Percentiles rank a stretch among this genome's conserved stretches.
Conservation (phyloP, 73 alveolate species). For the Tetrahymena elliotti region DNA sequence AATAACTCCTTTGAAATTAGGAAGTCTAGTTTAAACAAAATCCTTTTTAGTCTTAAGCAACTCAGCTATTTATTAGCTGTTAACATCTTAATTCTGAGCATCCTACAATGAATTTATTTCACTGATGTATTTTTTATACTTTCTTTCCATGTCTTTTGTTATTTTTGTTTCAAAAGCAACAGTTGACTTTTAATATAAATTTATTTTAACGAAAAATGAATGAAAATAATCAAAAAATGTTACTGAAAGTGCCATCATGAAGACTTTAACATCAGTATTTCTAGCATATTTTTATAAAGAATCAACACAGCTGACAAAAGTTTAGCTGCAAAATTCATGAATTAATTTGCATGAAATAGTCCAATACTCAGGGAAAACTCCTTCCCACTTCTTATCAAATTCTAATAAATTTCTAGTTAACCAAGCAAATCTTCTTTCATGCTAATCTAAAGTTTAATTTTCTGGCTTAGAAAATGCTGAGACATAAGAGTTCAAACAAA, state of each 20-base stretch:
- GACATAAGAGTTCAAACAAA: constrained; percentile 75
- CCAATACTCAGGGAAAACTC: constrained; percentile 91
- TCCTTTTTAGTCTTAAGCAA: constrained; percentile 4
- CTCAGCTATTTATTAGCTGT: constrained; percentile 1
- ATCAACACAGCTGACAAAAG: constrained; percentile 21
- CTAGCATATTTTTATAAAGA: background rate
- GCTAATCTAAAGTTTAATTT: constrained; percentile 69
- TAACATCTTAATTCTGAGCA: background rate
- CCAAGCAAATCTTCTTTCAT: constrained; percentile 95
- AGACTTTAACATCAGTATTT: background rate
- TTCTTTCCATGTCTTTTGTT: background rate
- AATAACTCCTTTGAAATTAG: constrained; percentile 16
- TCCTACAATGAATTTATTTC: background rate
- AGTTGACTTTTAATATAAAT: background rate
- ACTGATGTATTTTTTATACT: background rate
- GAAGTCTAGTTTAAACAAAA: constrained; percentile 3
- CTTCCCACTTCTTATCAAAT: constrained; percentile 71
- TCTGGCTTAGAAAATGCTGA: constrained; percentile 67
- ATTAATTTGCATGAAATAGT: constrained; percentile 77
- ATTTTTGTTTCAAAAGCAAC: background rate
- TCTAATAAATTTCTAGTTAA: constrained; percentile 85
- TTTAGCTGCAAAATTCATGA: constrained; percentile 87
- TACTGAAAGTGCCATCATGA: background rate
- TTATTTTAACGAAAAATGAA: background rate
- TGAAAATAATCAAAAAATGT: background rate